Evolutionary conservation across 2,329 filamentous ascomycete species (phyloP), one percentile per base, ranked within the genome.

Genomic region (Chaetomium globosum): DNA sequence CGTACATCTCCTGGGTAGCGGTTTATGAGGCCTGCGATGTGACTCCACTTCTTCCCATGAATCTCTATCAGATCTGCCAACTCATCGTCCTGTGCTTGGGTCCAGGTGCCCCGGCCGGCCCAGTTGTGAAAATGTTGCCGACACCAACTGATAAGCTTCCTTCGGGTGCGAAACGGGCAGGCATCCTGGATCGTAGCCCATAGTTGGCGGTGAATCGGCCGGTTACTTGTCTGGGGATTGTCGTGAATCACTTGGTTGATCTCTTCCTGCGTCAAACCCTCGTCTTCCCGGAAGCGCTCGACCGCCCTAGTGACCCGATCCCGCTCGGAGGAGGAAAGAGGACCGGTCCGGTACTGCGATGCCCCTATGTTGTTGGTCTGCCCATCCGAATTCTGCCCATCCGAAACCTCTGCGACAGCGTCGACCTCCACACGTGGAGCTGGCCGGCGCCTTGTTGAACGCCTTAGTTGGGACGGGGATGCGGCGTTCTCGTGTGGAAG

Each of bases 121-220:
- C 83, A 90, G 66, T 88, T 88, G 77, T 91, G 87, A 68, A 87
- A 92, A 31, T 83, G 81, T 60, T 87, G 83, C 56, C 88, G 83
- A 36, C 84, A 84, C 67, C 84, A 80, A 61, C 83, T 81, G 65
- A 85, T 82, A 8, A 88, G 74, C 70, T 84, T 85, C 66, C 82
- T 79, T 12, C 83, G 79, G n/a, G 79, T 77, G 12, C 85, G 79
- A 54, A 81, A 75, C 0, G 83, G 82, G 64, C 83, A 82, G 9
- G 78, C 78, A 3, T 78, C 77, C 53, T 77, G 76, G n/a, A 88
- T 75, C 3, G 71, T 71, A 19, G 75, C 72, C 85, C 85, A 88
- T 9, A 89, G 77, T 12, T 81, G 77, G 6, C 74, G 73, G 64
- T 80, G 74, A 4, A 72, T 65, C 16, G 77, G 72, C 2, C 63